A percentile compares a stretch with the other conserved stretches of the same genome.
Evolutionary conservation across 257 asterid genomes (phyloP).

Genomic region (Penstemon davidsonii): DNA sequence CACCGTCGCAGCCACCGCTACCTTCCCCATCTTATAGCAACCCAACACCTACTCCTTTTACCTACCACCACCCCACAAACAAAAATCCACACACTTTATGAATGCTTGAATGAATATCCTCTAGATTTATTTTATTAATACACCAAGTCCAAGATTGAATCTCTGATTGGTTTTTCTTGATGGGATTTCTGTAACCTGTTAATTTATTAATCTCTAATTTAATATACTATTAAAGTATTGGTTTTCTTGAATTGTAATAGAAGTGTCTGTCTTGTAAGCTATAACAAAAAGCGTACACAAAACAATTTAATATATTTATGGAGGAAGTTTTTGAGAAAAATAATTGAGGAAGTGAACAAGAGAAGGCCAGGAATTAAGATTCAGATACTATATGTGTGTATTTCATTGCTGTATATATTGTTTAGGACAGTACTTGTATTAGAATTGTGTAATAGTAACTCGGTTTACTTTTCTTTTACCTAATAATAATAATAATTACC

Average conservation of each 20-base stretch:
- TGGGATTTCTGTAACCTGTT: constrained; percentile 28
- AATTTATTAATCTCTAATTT: background rate
- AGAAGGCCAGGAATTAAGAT: constrained; percentile 31
- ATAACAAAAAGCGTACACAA: constrained; percentile 5
- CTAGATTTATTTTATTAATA: constrained; percentile 17
- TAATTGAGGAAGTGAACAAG: constrained; percentile 8
- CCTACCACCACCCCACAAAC: constrained; percentile 9
- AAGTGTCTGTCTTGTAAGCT: background rate
- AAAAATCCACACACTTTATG: constrained; percentile 9
- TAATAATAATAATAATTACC: background rate
- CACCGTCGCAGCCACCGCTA: constrained; percentile 53
- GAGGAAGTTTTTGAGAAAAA: constrained; percentile 20
- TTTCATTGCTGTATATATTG: background rate
- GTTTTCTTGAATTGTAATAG: background rate
- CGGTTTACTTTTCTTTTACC: background rate
- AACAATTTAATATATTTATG: background rate
- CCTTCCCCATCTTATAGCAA: constrained; percentile 55
- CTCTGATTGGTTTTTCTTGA: constrained; percentile 27
- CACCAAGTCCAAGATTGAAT: constrained; percentile 26
- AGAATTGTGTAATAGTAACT: constrained; percentile 5
- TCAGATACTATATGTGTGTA: background rate
- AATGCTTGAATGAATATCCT: constrained; percentile 5
- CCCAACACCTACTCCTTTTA: constrained; percentile 6
- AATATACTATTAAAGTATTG: background rate
- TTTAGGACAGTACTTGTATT: background rate